Evolutionary conservation across 2,329 filamentous ascomycete genomes (phyloP).

Genomic region (Aureobasidium sp.): DNA sequence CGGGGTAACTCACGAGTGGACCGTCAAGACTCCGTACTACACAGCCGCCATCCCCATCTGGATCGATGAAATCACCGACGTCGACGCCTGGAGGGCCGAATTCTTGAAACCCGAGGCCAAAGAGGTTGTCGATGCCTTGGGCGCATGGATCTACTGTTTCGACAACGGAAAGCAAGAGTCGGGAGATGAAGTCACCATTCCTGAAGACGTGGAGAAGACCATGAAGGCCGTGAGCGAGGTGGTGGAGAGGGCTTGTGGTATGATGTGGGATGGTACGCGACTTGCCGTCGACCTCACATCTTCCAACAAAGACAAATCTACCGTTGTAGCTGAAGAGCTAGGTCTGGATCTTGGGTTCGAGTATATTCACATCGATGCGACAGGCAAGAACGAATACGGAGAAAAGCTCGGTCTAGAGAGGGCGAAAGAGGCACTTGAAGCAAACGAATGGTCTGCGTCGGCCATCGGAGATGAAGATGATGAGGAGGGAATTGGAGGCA

Average conservation of each 20-base stretch:
- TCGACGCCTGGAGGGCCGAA: slow-evolving; percentile 36
- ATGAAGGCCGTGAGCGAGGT: slow-evolving; percentile 24
- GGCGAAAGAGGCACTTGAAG: slow-evolving; percentile 50
- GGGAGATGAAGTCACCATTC: slow-evolving; percentile 6
- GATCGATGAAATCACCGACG: slow-evolving; percentile 40
- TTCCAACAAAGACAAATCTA: slow-evolving; percentile 31
- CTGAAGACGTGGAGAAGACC: slow-evolving; percentile 15
- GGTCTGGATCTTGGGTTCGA: slow-evolving; percentile 42
- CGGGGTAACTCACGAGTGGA: slow-evolving; percentile 40
- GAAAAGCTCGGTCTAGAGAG: slow-evolving; percentile 48
- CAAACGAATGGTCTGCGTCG: slow-evolving; percentile 45
- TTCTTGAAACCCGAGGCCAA: slow-evolving; percentile 40
- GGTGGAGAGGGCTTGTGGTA: slow-evolving; percentile 30
- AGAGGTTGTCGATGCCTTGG: slow-evolving; percentile 41
- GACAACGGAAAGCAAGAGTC: slow-evolving; percentile 20
- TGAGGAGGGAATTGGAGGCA: slow-evolving; percentile 22
- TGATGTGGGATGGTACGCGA: slow-evolving; percentile 30
- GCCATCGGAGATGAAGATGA: slow-evolving; percentile 14
- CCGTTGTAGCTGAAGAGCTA: slow-evolving; percentile 38
- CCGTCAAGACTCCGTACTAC: slow-evolving; percentile 41
- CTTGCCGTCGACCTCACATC: slow-evolving; percentile 34
- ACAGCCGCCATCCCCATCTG: slow-evolving; percentile 40
- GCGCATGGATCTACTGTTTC: slow-evolving; percentile 44
- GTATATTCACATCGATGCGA: slow-evolving; percentile 37
- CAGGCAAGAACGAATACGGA: slow-evolving; percentile 49